A percentile compares a stretch with the other conserved stretches of the same genome.
phyloP scores from a whole-genome alignment of 23 red algal species.

The Cyanidiococcus yangmingshanensis region DNA sequence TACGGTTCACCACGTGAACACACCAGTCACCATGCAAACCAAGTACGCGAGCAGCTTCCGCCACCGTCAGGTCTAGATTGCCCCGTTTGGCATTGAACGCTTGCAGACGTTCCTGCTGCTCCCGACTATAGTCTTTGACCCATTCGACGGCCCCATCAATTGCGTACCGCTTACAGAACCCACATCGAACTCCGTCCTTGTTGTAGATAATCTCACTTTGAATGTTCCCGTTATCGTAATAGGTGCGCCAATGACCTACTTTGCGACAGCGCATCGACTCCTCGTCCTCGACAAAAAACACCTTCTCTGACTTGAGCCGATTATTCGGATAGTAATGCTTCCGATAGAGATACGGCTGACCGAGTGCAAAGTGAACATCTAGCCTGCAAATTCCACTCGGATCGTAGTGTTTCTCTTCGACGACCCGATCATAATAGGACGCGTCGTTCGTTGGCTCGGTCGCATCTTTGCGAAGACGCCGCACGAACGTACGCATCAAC shows the following conservation, averaged over 20 bases:
- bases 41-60: constrained; percentile 55
- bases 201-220: constrained; percentile 66
- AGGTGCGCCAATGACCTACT: constrained; percentile 62
- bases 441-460: neutral
- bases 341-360: constrained; percentile 74
- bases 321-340: constrained; percentile 88
- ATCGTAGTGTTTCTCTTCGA: constrained; percentile 97
- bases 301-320: constrained; percentile 67
- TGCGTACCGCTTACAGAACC: constrained; percentile 83
- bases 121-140: constrained; percentile 86
- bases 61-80: constrained; percentile 26
- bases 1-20: constrained; percentile 64
- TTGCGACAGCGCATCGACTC: constrained; percentile 57
- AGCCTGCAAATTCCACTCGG: constrained; percentile 64
- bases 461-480: constrained; percentile 9
- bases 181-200: constrained; percentile 56
- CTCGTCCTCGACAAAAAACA: constrained; percentile 92
- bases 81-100: constrained; percentile 65
- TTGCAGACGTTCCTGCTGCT: constrained; percentile 57
- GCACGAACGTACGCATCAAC: constrained; percentile 44
- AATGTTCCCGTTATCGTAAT: constrained; percentile 71
- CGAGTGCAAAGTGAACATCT: constrained; percentile 84
- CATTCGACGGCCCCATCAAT: constrained; percentile 72
- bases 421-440: constrained; percentile 41
- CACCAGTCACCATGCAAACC: constrained; percentile 34